A percentile compares a stretch with the other conserved stretches of the same genome.
Evolutionary conservation across 139 green algal species (phyloP).

Genomic region (Coelastrella sp.): DNA sequence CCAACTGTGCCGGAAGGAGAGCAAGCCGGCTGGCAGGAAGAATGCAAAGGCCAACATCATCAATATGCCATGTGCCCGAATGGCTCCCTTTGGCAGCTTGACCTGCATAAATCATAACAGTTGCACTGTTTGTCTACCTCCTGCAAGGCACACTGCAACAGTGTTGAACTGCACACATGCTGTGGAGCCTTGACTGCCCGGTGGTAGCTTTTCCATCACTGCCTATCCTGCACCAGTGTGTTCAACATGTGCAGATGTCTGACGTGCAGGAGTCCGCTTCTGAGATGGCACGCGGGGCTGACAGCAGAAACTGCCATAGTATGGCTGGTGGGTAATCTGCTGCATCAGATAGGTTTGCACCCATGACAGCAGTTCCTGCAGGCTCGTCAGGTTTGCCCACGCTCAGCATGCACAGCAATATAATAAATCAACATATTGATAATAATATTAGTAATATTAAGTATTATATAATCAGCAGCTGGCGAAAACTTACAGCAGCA

Average conservation of each 20-base stretch:
- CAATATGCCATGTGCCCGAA: neutral
- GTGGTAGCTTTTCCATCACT: neutral
- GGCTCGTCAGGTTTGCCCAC: neutral
- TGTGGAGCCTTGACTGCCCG: neutral
- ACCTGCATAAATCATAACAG: neutral
- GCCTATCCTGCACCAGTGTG: neutral
- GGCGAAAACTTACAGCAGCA: neutral
- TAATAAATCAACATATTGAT: too few relatives aligned
- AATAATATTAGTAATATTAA: too few relatives aligned
- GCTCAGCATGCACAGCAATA: neutral
- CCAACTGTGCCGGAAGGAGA: conserved; percentile 20
- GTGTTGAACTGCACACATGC: neutral
- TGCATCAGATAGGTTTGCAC: neutral
- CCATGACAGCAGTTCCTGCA: neutral
- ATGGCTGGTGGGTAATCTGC: neutral
- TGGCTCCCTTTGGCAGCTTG: neutral
- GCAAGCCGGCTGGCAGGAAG: neutral
- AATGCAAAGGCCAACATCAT: conserved; percentile 35
- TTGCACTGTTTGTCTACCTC: neutral
- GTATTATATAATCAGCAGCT: too few relatives aligned
- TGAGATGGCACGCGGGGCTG: neutral
- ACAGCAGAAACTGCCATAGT: neutral
- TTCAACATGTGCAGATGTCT: neutral
- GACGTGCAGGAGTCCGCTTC: neutral
- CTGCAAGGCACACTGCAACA: too few relatives aligned